Evolutionary conservation across 257 asterid genomes (phyloP).

Genomic region (Striga asiatica): DNA sequence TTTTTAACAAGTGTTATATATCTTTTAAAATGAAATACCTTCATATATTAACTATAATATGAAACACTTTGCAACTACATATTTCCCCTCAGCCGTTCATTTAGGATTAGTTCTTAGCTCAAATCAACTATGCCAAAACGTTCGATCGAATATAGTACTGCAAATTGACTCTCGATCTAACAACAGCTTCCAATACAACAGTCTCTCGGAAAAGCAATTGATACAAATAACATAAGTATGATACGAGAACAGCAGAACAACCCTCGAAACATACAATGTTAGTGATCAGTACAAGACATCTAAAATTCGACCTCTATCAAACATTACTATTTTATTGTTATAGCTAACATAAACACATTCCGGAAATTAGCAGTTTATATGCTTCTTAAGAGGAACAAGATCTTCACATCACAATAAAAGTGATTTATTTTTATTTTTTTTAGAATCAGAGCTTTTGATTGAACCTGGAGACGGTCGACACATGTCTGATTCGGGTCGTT

Average conservation of each 20-base stretch:
- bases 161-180: not conserved
- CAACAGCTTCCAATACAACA: too few species aligned
- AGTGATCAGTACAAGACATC: too few species aligned
- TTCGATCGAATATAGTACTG: not conserved
- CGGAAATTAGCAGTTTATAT: not conserved
- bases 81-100: not conserved
- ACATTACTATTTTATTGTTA: not conserved
- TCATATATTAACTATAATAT: not conserved
- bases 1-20: not conserved
- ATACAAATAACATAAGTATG: too few species aligned
- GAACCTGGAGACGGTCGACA: conserved; percentile 33
- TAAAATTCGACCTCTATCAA: too few species aligned
- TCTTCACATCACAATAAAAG: not conserved
- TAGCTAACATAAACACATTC: too few species aligned
- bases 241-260: too few species aligned
- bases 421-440: too few species aligned
- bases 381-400: not conserved
- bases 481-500: conserved; percentile 7
- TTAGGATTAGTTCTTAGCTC: not conserved
- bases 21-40: not conserved
- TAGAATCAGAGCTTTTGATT: not conserved
- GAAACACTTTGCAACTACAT: not conserved
- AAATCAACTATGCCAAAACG: not conserved
- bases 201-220: too few species aligned
- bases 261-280: too few species aligned